A percentile compares a stretch with the other conserved stretches of the same genome.
Evolutionary conservation across 768 basidiomycete species (phyloP).

Genomic region (Naganishia antarctica): DNA sequence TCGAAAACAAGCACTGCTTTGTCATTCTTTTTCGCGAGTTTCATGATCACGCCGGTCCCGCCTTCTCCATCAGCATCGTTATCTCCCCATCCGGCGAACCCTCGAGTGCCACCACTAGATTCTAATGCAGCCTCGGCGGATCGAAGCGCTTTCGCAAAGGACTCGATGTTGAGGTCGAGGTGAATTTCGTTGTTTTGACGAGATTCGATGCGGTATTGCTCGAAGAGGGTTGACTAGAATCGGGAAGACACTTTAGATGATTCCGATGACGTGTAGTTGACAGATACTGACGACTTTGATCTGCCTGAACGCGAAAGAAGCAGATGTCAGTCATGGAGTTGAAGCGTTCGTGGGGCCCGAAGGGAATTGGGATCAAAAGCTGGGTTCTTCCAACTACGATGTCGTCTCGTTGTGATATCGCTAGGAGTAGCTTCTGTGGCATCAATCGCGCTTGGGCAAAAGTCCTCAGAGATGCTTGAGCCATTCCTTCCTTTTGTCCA

Average conservation of each 20-base stretch:
- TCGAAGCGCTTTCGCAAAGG: slow-evolving; percentile 41
- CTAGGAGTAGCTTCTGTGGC: no score
- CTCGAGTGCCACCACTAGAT: not conserved
- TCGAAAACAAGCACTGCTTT: slow-evolving; percentile 47
- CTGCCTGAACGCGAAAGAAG: slow-evolving; percentile 28
- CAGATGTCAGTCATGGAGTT: not conserved
- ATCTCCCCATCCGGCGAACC: slow-evolving; percentile 22
- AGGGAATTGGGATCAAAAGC: no score
- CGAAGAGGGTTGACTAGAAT: slow-evolving; percentile 40
- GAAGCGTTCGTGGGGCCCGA: not conserved
- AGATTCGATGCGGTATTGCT: slow-evolving; percentile 44
- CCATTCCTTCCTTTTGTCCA: no score
- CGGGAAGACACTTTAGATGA: not conserved
- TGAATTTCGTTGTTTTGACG: slow-evolving; percentile 46
- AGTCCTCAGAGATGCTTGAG: no score
- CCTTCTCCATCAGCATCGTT: slow-evolving; percentile 30
- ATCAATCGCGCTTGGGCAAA: no score
- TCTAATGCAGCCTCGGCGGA: slow-evolving; percentile 40
- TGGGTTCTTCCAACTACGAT: no score
- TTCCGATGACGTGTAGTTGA: not conserved
- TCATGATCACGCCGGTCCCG: slow-evolving; percentile 38
- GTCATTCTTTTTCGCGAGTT: slow-evolving; percentile 41
- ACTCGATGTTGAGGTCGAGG: slow-evolving; percentile 42
- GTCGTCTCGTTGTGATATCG: no score
- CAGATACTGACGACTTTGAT: slow-evolving; percentile 40